Conservation (phyloP, 305 asterid species). For the Fraxinus baroniana region DNA sequence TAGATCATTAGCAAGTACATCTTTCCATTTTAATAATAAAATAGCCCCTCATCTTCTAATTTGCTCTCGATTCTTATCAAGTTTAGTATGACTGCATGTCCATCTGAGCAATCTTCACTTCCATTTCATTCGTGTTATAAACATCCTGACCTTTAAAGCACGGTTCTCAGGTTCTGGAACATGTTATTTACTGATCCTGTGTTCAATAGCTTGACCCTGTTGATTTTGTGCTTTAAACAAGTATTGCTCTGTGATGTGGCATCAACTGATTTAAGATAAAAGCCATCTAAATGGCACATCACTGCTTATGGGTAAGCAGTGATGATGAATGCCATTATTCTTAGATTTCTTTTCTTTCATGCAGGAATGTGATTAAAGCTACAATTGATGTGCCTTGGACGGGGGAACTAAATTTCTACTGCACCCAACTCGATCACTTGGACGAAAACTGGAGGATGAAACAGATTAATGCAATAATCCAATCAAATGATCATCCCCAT, state of each 20-base stretch:
- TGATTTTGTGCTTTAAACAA: background rate
- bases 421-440: conserved; percentile 89
- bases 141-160: background rate
- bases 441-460: conserved; percentile 87
- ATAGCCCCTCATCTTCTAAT: background rate
- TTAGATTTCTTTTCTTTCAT: background rate
- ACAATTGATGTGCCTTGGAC: conserved; percentile 71
- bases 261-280: too few relatives aligned
- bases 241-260: too few relatives aligned
- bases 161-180: background rate
- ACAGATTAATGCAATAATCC: conserved; percentile 68
- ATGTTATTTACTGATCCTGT: background rate
- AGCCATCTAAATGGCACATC: too few relatives aligned
- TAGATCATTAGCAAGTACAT: background rate
- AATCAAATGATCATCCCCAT: conserved; percentile 60
- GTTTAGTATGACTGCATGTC: background rate
- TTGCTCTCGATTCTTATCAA: background rate
- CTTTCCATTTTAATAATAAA: too few relatives aligned
- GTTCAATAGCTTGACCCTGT: background rate
- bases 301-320: too few relatives aligned
- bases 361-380: conserved; percentile 89
- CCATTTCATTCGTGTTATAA: background rate
- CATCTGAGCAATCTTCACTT: background rate
- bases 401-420: conserved; percentile 72
- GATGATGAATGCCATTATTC: too few relatives aligned